These are phyloP conservation scores for Crithidia thermophila DNA, from an alignment of 208 protist species.

Conservation along the genomic window DNA sequence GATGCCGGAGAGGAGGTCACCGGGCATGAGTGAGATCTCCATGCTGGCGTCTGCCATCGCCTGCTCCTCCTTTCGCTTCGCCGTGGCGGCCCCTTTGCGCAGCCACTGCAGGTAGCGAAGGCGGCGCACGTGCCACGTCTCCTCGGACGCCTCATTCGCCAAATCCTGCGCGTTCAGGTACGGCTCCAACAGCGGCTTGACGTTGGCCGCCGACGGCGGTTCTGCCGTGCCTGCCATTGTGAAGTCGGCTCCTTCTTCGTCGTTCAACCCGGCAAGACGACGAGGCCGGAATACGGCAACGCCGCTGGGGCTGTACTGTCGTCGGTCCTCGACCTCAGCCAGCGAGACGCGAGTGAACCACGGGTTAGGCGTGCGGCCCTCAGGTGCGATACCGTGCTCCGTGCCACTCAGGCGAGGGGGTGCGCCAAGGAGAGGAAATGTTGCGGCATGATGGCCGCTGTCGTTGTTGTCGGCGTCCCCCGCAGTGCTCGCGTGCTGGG, in stretches of 20 bases:
- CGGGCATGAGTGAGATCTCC: neutral
- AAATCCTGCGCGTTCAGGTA: constrained; percentile 19
- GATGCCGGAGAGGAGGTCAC: neutral
- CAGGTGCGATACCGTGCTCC: no score
- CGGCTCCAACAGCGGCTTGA: constrained; percentile 26
- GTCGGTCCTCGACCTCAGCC: constrained; percentile 7
- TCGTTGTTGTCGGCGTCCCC: no score
- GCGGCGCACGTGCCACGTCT: constrained; percentile 23
- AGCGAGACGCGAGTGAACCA: constrained; percentile 9
- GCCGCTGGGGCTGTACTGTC: neutral
- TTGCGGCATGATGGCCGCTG: no score
- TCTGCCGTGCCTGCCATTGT: neutral
- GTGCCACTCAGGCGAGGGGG: no score
- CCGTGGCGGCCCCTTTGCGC: constrained; percentile 6
- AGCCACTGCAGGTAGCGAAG: constrained; percentile 29
- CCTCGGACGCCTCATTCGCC: constrained; percentile 8
- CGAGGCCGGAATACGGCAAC: constrained; percentile 15
- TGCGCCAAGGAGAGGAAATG: no score
- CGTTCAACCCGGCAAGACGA: no score
- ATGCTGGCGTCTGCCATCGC: neutral
- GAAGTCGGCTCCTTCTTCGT: no score
- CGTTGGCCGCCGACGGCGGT: neutral
- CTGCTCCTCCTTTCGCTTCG: neutral
- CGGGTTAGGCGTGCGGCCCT: no score
- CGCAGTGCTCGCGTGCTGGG: no score